Percentiles rank a stretch among this genome's conserved stretches.
Evolutionary conservation across 345 rosid species (phyloP).

Genomic region (Dimocarpus longan): DNA sequence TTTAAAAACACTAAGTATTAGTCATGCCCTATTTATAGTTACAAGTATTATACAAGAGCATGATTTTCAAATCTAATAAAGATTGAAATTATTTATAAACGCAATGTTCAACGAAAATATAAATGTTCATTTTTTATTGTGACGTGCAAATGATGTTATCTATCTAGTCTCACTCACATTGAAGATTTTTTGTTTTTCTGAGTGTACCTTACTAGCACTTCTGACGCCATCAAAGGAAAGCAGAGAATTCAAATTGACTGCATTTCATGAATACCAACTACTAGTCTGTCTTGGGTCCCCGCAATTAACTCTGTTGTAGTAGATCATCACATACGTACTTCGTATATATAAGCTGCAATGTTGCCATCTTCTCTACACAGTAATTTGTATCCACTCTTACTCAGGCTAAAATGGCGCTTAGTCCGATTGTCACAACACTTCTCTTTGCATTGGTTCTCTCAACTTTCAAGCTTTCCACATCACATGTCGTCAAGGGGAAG

Average conservation of each 20-base stretch:
- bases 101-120: too few species aligned
- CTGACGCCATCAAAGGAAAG: background rate
- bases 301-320: slow-evolving; percentile 36
- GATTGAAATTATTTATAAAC: too few species aligned
- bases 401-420: slow-evolving; percentile 46
- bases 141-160: background rate
- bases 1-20: background rate
- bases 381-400: background rate
- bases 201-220: background rate
- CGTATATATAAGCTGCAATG: slow-evolving; percentile 27
- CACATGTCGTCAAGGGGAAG: slow-evolving; percentile 48
- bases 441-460: slow-evolving; percentile 41
- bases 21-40: background rate
- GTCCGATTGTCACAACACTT: slow-evolving; percentile 20
- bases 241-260: slow-evolving; percentile 2
- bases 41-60: background rate
- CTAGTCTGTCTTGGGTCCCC: slow-evolving; percentile 33
- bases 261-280: slow-evolving; percentile 33
- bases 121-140: too few species aligned
- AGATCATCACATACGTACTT: slow-evolving; percentile 8
- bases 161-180: background rate
- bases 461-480: slow-evolving; percentile 40
- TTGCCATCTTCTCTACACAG: slow-evolving; percentile 16
- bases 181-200: background rate
- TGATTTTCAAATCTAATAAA: too few species aligned